Evolutionary conservation across 2,329 filamentous ascomycete species (phyloP), one percentile per base, ranked within the genome.

Genomic region (Rutstroemia sp.): DNA sequence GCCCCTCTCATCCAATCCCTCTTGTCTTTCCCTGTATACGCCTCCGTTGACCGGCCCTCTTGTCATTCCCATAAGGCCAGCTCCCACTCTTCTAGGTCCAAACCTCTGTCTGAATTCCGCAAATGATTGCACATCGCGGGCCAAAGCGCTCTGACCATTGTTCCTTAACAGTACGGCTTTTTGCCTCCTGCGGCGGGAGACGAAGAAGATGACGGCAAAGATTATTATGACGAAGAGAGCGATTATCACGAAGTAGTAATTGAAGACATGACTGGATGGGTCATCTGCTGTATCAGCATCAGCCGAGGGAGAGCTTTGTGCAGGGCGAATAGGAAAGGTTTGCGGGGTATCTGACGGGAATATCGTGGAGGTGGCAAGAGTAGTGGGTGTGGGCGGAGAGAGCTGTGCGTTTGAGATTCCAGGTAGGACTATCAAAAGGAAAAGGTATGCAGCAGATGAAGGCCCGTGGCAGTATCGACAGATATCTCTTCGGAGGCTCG

Each of bases 1-100:
- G 27, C 83, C 84, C 45, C 77, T 69, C 70, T 86, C 83, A 65
- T 87, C 78, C 56, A 86, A 68, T 0, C 84, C 84, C 60, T 87
- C 83, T 47, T 77, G 39, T 17, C n/a, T 42, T 42, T 52, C 55
- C 23, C 39, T 46, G 16, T 44, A 21, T 25, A 19, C 48, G 2
- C 40, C 39, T 48, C 46, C 54, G 27, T 56, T 56, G 38, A 51
- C 25, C 3, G 25, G n/a, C 4, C 51, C 53, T 8, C 47, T 53
- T 6, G 48, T 56, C 44, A 58, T 57, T 6, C 57, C 39, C 45
- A 50, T 50, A 17, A 55, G 7, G 3, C 46, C 38, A 34, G 44
- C 34, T 3, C 54, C 56, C 21, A 36, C 54, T 34, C 60, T 54
- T 30, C 57, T 58, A 39, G 60, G 59, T 10, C 60, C 61, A 44